Conservation (phyloP, 2,329 filamentous ascomycete genomes). For the Pseudogymnoascus sp. region DNA sequence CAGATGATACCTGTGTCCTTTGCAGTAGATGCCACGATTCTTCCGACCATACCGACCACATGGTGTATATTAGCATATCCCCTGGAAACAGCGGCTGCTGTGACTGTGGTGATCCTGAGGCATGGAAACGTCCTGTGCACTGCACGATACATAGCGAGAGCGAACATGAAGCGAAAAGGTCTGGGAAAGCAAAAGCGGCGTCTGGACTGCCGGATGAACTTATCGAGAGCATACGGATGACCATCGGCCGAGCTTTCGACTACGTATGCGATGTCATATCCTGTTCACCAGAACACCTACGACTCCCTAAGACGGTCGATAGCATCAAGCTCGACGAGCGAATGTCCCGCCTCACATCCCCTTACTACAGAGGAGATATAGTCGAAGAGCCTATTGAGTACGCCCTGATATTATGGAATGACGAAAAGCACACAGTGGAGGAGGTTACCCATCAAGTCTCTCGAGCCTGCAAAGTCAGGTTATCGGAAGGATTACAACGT, state of each 20-base stretch:
- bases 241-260: conserved; percentile 76
- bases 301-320: conserved; percentile 73
- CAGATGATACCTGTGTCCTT: conserved; percentile 90
- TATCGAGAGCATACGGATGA: conserved; percentile 69
- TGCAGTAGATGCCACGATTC: conserved; percentile 92
- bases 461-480: conserved; percentile 70
- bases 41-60: conserved; percentile 89
- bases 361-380: conserved; percentile 63
- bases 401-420: conserved; percentile 88
- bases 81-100: conserved; percentile 92
- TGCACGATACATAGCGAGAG: conserved; percentile 84
- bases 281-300: conserved; percentile 90
- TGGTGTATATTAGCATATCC: conserved; percentile 80
- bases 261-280: conserved; percentile 98
- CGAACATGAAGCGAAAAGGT: conserved; percentile 36
- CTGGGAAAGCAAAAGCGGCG: conserved; percentile 52
- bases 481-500: conserved; percentile 59
- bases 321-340: conserved; percentile 76
- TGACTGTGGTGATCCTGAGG: conserved; percentile 92
- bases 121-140: conserved; percentile 78
- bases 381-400: conserved; percentile 63
- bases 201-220: conserved; percentile 65
- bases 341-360: conserved; percentile 64
- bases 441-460: conserved; percentile 88
- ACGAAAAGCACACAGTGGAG: conserved; percentile 92